Conservation (phyloP, 1,284 basidiomycete genomes). For the Irpex sp. region DNA sequence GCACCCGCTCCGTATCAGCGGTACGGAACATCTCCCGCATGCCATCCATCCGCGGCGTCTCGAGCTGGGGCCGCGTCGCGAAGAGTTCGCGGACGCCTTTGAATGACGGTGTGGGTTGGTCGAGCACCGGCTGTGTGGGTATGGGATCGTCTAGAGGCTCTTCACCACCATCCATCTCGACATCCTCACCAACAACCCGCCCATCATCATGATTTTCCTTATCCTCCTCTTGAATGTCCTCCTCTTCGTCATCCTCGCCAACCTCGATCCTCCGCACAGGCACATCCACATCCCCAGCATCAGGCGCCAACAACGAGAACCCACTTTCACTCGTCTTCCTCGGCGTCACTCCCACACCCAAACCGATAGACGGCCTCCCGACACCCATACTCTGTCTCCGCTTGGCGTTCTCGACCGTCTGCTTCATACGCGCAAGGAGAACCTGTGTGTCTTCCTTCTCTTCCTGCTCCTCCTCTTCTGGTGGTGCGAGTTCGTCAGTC, state of each 20-base stretch:
- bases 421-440: slow-evolving; percentile 57
- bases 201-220: slow-evolving; percentile 2
- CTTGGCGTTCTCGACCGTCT: slow-evolving; percentile 59
- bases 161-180: neutral
- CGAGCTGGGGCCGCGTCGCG: slow-evolving; percentile 11
- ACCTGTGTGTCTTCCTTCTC: slow-evolving; percentile 44
- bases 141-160: slow-evolving; percentile 9
- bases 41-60: slow-evolving; percentile 34
- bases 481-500: slow-evolving; percentile 1
- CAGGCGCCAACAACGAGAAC: slow-evolving; percentile 29
- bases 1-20: slow-evolving; percentile 9
- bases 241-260: slow-evolving; percentile 15
- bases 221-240: neutral
- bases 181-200: slow-evolving; percentile 7
- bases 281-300: slow-evolving; percentile 2
- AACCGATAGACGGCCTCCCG: slow-evolving; percentile 6
- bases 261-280: slow-evolving; percentile 11
- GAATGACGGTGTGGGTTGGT: slow-evolving; percentile 26
- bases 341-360: slow-evolving; percentile 19
- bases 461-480: slow-evolving; percentile 21
- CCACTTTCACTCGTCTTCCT: slow-evolving; percentile 22
- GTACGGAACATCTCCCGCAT: slow-evolving; percentile 28
- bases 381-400: slow-evolving; percentile 41
- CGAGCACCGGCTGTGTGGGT: neutral
- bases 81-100: slow-evolving; percentile 33